Evolutionary conservation across 805 yeast genomes (phyloP).

Genomic region (Ogataea parapolymorpha): DNA sequence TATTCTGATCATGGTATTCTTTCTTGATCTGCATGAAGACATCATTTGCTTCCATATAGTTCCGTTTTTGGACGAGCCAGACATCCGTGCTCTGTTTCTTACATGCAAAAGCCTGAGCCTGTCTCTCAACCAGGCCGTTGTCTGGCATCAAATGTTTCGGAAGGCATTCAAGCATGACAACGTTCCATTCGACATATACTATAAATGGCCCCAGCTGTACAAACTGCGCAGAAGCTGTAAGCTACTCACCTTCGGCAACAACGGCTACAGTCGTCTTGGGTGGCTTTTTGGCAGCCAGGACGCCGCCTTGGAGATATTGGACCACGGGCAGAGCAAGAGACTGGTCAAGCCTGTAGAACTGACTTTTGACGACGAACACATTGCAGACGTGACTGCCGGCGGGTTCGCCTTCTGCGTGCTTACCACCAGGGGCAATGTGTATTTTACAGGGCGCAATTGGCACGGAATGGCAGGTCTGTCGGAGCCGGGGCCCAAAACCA

Average conservation of each 20-base stretch:
- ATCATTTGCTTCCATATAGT: constrained; percentile 37
- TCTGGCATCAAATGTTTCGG: constrained; percentile 43
- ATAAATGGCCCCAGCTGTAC: constrained; percentile 52
- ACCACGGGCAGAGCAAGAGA: constrained; percentile 8
- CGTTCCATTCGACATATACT: constrained; percentile 37
- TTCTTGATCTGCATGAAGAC: constrained; percentile 39
- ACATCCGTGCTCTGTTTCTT: constrained; percentile 38
- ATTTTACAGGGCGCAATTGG: constrained; percentile 45
- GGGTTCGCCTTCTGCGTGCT: constrained; percentile 64
- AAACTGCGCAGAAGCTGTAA: constrained; percentile 37
- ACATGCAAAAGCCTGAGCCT: constrained; percentile 38
- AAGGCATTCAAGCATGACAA: constrained; percentile 45
- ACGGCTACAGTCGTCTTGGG: constrained; percentile 45
- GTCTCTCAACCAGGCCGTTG: constrained; percentile 37
- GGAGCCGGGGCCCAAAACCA: constrained; percentile 40
- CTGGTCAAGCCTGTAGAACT: constrained; percentile 13
- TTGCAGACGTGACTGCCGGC: constrained; percentile 54
- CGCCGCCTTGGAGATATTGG: constrained; percentile 19
- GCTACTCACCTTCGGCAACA: constrained; percentile 51
- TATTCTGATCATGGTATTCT: not conserved
- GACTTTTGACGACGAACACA: constrained; percentile 33
- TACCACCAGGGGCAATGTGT: constrained; percentile 53
- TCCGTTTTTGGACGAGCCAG: constrained; percentile 34
- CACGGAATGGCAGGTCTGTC: constrained; percentile 36
- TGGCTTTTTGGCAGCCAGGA: constrained; percentile 6